Percentiles rank a stretch among this genome's conserved stretches.
phyloP scores from a whole-genome alignment of 129 eudicot genomes.

The Logfia minima region DNA sequence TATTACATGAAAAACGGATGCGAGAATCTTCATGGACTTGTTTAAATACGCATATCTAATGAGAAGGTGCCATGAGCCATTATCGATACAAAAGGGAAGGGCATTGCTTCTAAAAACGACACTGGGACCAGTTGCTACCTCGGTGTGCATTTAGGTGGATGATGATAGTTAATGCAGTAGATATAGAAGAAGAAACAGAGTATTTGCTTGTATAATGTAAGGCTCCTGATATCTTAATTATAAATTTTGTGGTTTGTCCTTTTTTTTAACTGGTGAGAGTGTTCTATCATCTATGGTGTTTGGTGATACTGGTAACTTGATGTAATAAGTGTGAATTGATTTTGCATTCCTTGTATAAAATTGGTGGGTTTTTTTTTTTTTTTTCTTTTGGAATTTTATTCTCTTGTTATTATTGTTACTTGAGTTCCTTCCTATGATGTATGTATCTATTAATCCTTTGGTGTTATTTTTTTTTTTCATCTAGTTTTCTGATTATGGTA shows the following conservation, averaged over 20 bases:
- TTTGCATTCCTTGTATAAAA: slow-evolving; percentile 20
- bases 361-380: not conserved
- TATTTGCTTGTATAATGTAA: slow-evolving; percentile 23
- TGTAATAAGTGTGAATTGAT: slow-evolving; percentile 19
- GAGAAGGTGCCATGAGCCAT: not conserved
- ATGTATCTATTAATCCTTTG: not conserved
- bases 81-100: not conserved
- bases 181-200: not conserved
- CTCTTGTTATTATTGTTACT: not conserved
- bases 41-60: slow-evolving; percentile 7
- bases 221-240: slow-evolving; percentile 21
- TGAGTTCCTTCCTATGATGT: not conserved
- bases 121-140: slow-evolving; percentile 4
- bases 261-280: slow-evolving; percentile 16
- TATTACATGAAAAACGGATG: slow-evolving; percentile 15
- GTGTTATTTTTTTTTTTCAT: not conserved
- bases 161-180: slow-evolving; percentile 20
- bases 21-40: slow-evolving; percentile 15
- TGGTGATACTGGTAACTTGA: slow-evolving; percentile 14
- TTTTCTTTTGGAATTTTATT: not conserved
- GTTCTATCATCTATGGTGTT: slow-evolving; percentile 8
- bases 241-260: slow-evolving; percentile 13
- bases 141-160: slow-evolving; percentile 23
- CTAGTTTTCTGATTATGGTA: not conserved
- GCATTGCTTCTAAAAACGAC: not conserved